Base-by-base conservation (phyloP, 306 rosid genomes). In the Phaseolus lunatus region DNA sequence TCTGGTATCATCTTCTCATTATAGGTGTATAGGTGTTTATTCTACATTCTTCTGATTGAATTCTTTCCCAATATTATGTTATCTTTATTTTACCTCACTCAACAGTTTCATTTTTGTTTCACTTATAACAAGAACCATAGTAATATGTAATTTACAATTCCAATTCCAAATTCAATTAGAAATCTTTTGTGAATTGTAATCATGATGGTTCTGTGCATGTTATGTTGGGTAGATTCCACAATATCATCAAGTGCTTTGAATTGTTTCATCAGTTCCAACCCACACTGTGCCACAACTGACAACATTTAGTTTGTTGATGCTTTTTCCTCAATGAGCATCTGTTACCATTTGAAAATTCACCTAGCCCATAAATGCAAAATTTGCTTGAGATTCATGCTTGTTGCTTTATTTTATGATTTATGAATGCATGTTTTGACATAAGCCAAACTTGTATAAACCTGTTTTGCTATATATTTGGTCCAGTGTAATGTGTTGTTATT, bases 161-260 rank as follows among this genome's bases (percentile, higher is more conserved):
- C 52, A 13, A 26, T 66, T 20, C 5, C 2, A 37, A 77, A 45
- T 67, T 26, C 35, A 48, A 33, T 9, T 16, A 18, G 61, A 50
- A 56, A 29, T 39, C 48, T 41, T 8, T 2, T 39, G 44, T 39
- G 2, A 39, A 27, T 68, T 45, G 43, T 56, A 24, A 67, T 77
- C 23, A 12, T 67, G 44, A 18, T 31, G 15, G 35, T 57, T 26
- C 59, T 54, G 47, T 67, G 48, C 18, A 26, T 52, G 54, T 48
- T 67, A n/a, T 44, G 48, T 6, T 57, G 78, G 33, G 18, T 41
- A 27, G 57, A 16, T 70, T 47, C 41, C 72, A 33, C 16, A 35
- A 37, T 61, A 26, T 14, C 11, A 35, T 16, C 18, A 33, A 11
- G 2, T 27, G 20, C 59, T 58, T 48, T 61, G 11, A 24, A 63